phyloP scores from a whole-genome alignment of 208 protist genomes.

The Wallacemonas sp. region DNA sequence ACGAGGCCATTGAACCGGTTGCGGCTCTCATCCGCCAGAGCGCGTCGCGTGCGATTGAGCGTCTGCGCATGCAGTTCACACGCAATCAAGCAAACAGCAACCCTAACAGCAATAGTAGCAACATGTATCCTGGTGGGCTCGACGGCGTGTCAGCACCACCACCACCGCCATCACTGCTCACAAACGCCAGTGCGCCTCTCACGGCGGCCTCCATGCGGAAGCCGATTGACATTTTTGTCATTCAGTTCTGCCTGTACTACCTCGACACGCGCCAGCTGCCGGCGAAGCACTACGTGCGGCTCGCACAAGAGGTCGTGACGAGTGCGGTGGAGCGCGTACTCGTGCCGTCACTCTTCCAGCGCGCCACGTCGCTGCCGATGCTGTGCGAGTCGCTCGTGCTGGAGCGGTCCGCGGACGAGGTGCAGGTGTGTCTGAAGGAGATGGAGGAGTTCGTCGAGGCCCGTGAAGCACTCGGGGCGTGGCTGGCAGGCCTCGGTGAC shows the following conservation, averaged over 20 bases:
- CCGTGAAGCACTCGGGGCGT: slow-evolving; percentile 38
- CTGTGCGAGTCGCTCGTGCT: slow-evolving; percentile 74
- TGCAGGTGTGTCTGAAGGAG: slow-evolving; percentile 60
- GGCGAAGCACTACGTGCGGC: slow-evolving; percentile 55
- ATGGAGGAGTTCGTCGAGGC: slow-evolving; percentile 80
- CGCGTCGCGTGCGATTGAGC: slow-evolving; percentile 68
- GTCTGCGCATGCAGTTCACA: slow-evolving; percentile 44
- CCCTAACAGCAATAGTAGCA: no score
- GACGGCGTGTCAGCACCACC: no score
- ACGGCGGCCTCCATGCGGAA: slow-evolving; percentile 27
- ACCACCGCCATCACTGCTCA: not conserved
- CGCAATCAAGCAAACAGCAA: not conserved
- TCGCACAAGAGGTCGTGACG: slow-evolving; percentile 72
- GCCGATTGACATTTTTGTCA: slow-evolving; percentile 77
- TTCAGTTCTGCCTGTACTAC: slow-evolving; percentile 79
- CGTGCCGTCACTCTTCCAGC: slow-evolving; percentile 46
- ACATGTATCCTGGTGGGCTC: no score
- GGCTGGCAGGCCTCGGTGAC: slow-evolving; percentile 34
- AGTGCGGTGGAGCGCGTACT: slow-evolving; percentile 64
- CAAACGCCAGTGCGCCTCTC: not conserved
- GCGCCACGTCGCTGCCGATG: slow-evolving; percentile 40
- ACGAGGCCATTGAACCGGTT: slow-evolving; percentile 68
- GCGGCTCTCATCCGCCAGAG: slow-evolving; percentile 73
- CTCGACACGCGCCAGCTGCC: slow-evolving; percentile 44
- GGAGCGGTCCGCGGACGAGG: slow-evolving; percentile 70